Percentiles rank a stretch among this genome's conserved stretches.
phyloP scores from a whole-genome alignment of 1,284 basidiomycete genomes.

The Fomes fomentarius region DNA sequence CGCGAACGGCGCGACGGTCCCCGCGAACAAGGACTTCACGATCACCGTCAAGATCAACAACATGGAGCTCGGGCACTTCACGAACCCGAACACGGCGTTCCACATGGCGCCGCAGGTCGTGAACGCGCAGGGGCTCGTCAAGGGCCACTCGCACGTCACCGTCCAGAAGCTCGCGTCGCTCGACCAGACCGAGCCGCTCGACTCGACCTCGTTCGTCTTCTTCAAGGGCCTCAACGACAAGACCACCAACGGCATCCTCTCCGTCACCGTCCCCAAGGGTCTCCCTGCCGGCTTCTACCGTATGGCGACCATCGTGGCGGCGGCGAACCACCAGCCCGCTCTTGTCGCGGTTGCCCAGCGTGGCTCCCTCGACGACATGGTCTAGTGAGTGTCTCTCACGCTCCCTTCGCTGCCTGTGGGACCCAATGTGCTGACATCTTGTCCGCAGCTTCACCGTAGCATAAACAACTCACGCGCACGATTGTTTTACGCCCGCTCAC shows the following conservation, averaged over 20 bases:
- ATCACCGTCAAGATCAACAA: conserved; percentile 48
- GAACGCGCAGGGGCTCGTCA: conserved; percentile 45
- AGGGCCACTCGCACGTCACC: conserved; percentile 50
- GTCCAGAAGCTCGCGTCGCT: conserved; percentile 57
- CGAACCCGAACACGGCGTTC: conserved; percentile 54
- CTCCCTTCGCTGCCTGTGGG: neutral
- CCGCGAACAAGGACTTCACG: conserved; percentile 47
- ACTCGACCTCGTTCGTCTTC: conserved; percentile 64
- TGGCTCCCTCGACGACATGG: conserved; percentile 38
- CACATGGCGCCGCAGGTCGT: conserved; percentile 58
- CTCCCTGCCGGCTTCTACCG: conserved; percentile 59
- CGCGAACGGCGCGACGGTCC: conserved; percentile 42
- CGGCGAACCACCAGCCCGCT: conserved; percentile 62
- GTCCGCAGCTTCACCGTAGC: conserved; percentile 19
- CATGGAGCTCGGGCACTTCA: conserved; percentile 51
- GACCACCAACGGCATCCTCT: conserved; percentile 53
- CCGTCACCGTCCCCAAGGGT: conserved; percentile 55
- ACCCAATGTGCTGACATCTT: neutral
- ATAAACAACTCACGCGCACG: neutral
- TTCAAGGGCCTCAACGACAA: conserved; percentile 62
- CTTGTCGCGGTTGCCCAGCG: conserved; percentile 54
- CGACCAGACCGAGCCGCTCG: conserved; percentile 49
- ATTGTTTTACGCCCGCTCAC: neutral
- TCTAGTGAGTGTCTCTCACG: conserved; percentile 41
- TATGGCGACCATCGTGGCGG: conserved; percentile 49